Conservation (phyloP, 495 filamentous ascomycete species). For the Aspergillus conjunctus region DNA sequence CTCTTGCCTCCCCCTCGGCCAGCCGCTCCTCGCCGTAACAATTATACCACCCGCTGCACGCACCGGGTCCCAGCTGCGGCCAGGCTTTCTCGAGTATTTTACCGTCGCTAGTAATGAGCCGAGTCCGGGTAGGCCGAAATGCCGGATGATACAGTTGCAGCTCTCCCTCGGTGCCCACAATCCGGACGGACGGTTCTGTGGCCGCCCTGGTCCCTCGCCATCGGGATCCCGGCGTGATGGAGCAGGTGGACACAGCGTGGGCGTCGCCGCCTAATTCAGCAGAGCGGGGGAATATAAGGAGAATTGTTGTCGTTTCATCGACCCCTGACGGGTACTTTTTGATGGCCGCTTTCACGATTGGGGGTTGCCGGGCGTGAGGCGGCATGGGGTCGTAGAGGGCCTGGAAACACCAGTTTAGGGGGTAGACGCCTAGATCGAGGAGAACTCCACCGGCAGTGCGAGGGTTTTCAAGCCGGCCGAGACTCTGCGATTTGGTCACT, state of each 20-base stretch:
- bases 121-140: background rate
- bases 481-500: no score
- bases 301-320: no score
- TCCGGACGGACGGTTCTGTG: background rate
- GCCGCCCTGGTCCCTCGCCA: background rate
- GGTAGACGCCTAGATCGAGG: no score
- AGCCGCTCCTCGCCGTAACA: background rate
- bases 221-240: background rate
- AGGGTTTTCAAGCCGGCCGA: no score
- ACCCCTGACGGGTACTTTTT: no score
- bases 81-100: background rate
- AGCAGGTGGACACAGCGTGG: background rate
- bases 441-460: no score
- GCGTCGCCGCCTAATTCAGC: background rate
- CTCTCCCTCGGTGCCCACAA: background rate
- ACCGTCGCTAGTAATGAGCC: background rate
- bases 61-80: no score
- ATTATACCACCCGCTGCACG: background rate
- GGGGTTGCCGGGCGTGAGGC: no score
- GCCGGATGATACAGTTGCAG: background rate
- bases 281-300: no score
- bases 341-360: no score
- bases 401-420: no score
- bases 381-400: no score
- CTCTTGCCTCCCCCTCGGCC: slow-evolving; percentile 55